These are phyloP conservation scores for Tetragonia tetragonoides DNA, from an alignment of 148 eudicot genomes.

Conservation along the genomic window DNA sequence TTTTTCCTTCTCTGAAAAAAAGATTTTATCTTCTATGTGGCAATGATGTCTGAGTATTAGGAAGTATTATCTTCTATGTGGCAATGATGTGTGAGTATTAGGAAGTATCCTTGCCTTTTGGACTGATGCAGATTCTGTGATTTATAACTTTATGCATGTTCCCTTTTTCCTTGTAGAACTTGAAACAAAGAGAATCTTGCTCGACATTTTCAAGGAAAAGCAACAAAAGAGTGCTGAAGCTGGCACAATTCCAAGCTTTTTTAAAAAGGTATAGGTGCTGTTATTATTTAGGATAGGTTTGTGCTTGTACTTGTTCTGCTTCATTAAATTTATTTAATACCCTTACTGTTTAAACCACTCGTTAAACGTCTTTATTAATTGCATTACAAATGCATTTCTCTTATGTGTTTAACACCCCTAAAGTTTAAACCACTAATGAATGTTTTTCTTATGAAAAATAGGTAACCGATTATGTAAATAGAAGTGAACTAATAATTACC, in stretches of 20 bases:
- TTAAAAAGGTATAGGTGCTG: slow-evolving; percentile 61
- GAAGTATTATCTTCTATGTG: background rate
- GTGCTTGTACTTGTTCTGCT: background rate
- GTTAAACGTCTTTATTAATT: too few relatives aligned
- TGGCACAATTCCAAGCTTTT: slow-evolving; percentile 87
- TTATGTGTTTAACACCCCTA: too few relatives aligned
- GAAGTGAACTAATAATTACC: too few relatives aligned
- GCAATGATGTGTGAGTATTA: background rate
- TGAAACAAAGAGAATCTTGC: slow-evolving; percentile 92
- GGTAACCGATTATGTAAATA: too few relatives aligned
- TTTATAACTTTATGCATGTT: slow-evolving; percentile 5
- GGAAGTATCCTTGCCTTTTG: background rate
- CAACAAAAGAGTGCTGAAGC: slow-evolving; percentile 94
- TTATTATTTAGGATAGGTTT: background rate
- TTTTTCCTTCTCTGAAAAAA: too few relatives aligned
- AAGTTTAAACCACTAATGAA: too few relatives aligned
- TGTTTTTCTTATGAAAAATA: too few relatives aligned
- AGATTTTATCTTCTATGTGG: background rate
- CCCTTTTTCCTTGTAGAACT: slow-evolving; percentile 57
- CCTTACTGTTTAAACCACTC: too few relatives aligned
- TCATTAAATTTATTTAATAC: too few relatives aligned
- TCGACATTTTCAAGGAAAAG: slow-evolving; percentile 96
- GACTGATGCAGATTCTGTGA: background rate
- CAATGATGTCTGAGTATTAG: background rate
- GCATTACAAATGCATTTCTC: too few relatives aligned